Percentiles rank a stretch among this genome's conserved stretches.
Conservation (phyloP, 495 filamentous ascomycete genomes). For the Xylaria scruposa region DNA sequence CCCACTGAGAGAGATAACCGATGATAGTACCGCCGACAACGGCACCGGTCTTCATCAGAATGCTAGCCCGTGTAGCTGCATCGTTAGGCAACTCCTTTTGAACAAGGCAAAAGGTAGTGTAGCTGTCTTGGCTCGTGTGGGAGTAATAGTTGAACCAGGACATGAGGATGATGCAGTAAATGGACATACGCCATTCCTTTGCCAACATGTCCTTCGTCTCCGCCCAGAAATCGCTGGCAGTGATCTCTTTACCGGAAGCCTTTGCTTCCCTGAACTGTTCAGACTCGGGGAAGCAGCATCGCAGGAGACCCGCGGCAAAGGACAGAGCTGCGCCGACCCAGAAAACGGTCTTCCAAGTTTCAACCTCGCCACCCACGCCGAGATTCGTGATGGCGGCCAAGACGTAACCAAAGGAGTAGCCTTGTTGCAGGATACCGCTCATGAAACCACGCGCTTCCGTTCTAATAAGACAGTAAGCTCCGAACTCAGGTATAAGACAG, state of each 20-base stretch:
- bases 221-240: slow-evolving; percentile 62
- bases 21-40: slow-evolving; percentile 74
- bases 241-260: slow-evolving; percentile 53
- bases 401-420: slow-evolving; percentile 78
- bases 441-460: slow-evolving; percentile 72
- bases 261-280: slow-evolving; percentile 72
- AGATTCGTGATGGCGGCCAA: slow-evolving; percentile 74
- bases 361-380: slow-evolving; percentile 62
- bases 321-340: slow-evolving; percentile 69
- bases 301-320: slow-evolving; percentile 66
- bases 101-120: slow-evolving; percentile 76
- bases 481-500: neutral
- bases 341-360: slow-evolving; percentile 70
- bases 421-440: slow-evolving; percentile 79
- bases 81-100: slow-evolving; percentile 68
- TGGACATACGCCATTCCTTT: slow-evolving; percentile 72
- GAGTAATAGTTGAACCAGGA: slow-evolving; percentile 62
- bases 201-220: slow-evolving; percentile 68
- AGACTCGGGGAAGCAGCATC: slow-evolving; percentile 72
- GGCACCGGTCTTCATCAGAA: slow-evolving; percentile 77
- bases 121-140: slow-evolving; percentile 71
- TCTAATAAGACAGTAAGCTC: slow-evolving; percentile 30
- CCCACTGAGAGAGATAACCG: slow-evolving; percentile 73
- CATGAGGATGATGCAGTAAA: slow-evolving; percentile 77
- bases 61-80: slow-evolving; percentile 69